These are phyloP conservation scores for Botrytis aclada DNA, from an alignment of 2,329 filamentous ascomycete species.

Conservation along the genomic window DNA sequence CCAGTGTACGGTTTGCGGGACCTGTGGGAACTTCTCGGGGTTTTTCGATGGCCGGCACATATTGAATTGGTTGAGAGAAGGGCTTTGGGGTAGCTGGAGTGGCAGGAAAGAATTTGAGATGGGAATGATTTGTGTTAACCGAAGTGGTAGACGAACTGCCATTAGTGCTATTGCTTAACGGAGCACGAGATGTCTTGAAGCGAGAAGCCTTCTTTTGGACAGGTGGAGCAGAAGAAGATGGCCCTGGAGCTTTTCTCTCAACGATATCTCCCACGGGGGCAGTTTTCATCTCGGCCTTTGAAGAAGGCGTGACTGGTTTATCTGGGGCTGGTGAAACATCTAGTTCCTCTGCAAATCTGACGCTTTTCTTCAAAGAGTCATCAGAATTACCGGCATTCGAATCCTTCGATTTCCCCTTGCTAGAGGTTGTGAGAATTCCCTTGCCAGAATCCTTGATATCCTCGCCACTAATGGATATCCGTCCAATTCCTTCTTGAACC, in stretches of 20 bases:
- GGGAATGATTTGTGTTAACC: conserved; percentile 13
- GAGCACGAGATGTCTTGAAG: conserved; percentile 42
- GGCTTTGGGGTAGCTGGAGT: conserved; percentile 28
- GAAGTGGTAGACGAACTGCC: conserved; percentile 20
- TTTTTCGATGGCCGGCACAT: conserved; percentile 26
- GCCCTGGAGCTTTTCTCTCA: conserved; percentile 32
- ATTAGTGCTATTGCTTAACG: conserved; percentile 23
- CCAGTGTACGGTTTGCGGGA: conserved; percentile 51
- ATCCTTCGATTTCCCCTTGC: conserved; percentile 6
- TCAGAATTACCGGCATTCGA: not conserved
- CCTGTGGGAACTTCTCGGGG: conserved; percentile 34
- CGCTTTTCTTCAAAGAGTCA: conserved; percentile 56
- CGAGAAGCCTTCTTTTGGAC: conserved; percentile 42
- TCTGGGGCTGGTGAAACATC: conserved; percentile 59
- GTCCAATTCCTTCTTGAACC: conserved; percentile 54
- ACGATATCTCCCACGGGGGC: conserved; percentile 50
- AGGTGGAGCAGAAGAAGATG: conserved; percentile 24
- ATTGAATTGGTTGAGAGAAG: conserved; percentile 32
- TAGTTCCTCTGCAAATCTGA: conserved; percentile 73
- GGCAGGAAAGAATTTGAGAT: conserved; percentile 29
- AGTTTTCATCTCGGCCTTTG: conserved; percentile 17
- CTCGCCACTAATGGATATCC: conserved; percentile 48
- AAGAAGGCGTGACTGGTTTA: conserved; percentile 28
- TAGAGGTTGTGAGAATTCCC: not conserved
- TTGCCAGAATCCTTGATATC: conserved; percentile 5